Conservation (phyloP, 345 rosid genomes). For the Carallia pectinifolia region DNA sequence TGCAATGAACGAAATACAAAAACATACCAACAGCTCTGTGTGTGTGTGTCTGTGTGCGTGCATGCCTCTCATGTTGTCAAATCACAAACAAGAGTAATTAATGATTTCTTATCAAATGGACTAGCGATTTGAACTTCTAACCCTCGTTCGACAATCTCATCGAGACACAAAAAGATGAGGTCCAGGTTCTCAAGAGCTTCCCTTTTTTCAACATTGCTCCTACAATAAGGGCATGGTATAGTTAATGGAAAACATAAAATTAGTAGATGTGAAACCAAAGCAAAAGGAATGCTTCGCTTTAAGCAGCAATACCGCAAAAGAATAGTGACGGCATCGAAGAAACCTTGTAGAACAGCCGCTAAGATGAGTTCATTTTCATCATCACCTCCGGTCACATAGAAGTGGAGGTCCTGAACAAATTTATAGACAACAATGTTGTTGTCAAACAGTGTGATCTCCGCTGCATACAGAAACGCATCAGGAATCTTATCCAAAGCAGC, state of each 20-base stretch:
- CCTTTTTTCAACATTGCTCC: constrained; percentile 81
- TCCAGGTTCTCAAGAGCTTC: constrained; percentile 90
- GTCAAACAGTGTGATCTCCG: constrained; percentile 75
- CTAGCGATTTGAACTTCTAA: constrained; percentile 25
- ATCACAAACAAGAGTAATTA: too few species aligned
- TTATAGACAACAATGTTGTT: constrained; percentile 67
- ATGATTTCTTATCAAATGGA: background rate
- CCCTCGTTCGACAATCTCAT: constrained; percentile 95
- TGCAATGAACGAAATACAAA: background rate
- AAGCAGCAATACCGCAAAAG: constrained; percentile 60
- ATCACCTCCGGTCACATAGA: constrained; percentile 84
- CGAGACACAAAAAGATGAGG: constrained; percentile 79
- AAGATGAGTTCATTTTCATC: constrained; percentile 84
- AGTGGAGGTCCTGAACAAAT: constrained; percentile 84
- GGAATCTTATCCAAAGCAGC: background rate
- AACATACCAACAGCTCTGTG: background rate
- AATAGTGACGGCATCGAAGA: constrained; percentile 74
- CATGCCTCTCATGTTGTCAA: too few species aligned
- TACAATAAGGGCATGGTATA: constrained; percentile 23
- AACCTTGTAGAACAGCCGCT: constrained; percentile 76
- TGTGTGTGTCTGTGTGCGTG: background rate
- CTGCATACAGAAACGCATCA: constrained; percentile 42
- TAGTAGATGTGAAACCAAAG: background rate
- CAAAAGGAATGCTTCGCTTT: background rate
- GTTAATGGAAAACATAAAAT: constrained; percentile 4